phyloP scores from a whole-genome alignment of 495 filamentous ascomycete genomes.

The Xeromyces bisporus region DNA sequence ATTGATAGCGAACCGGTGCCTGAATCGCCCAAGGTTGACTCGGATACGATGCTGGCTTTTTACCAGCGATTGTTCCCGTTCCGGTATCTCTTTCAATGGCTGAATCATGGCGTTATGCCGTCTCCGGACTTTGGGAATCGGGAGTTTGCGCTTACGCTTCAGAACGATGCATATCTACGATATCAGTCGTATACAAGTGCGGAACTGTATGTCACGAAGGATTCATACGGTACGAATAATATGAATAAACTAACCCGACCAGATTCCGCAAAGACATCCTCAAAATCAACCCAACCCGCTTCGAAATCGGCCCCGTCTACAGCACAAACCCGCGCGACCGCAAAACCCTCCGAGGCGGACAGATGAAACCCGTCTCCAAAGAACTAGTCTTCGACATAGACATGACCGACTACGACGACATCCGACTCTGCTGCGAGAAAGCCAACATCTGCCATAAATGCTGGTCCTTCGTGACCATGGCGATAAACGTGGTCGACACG shows the following conservation, averaged over 20 bases:
- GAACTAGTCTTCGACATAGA: constrained; percentile 98
- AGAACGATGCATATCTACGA: constrained; percentile 75
- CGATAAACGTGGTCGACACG: constrained; percentile 79
- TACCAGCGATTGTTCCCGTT: constrained; percentile 96
- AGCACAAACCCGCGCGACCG: constrained; percentile 84
- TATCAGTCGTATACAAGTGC: constrained; percentile 79
- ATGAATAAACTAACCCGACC: neutral
- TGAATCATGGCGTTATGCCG: constrained; percentile 81
- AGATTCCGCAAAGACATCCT: constrained; percentile 86
- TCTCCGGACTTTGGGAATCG: constrained; percentile 78
- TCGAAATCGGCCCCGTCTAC: constrained; percentile 96
- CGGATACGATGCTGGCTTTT: constrained; percentile 73
- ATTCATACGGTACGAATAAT: neutral
- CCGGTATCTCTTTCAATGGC: constrained; percentile 90
- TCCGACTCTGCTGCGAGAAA: constrained; percentile 84
- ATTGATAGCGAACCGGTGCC: constrained; percentile 9
- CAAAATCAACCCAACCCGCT: constrained; percentile 70
- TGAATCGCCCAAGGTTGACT: constrained; percentile 39
- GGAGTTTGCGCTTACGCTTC: constrained; percentile 86
- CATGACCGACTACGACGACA: constrained; percentile 94
- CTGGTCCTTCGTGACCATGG: constrained; percentile 95
- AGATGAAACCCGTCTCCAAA: constrained; percentile 65
- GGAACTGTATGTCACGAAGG: constrained; percentile 71
- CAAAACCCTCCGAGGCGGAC: constrained; percentile 49
- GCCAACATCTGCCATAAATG: constrained; percentile 89